Evolutionary conservation across 371 early-diverging fungal genomes (phyloP), one percentile per base, ranked within the genome.

Genomic region (Mortierella sp.): DNA sequence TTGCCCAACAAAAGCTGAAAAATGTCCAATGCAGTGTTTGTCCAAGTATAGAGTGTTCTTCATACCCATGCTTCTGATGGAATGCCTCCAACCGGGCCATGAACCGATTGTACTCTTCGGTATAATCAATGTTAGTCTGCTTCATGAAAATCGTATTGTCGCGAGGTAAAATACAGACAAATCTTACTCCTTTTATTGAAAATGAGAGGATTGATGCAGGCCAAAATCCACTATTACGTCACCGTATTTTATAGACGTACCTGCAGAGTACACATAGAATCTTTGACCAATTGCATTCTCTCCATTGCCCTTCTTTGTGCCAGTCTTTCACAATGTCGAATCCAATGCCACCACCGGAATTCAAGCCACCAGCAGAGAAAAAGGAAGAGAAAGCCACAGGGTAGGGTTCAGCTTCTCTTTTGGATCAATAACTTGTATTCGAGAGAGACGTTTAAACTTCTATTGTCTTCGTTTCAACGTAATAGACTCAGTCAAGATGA

Each of bases 401-500:
- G 83, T 83, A 83, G 28, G 55, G 3, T 12, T 24, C 11, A 14
- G 22, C 22, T 8, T 11, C 16, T 52, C 2, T 40, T 52, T 5
- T 24, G 39, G 3, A 37, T 32, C 20, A 26, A 10, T 11, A 24
- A 20, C 55, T 55, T 9, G 12, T 55, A 9, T 45, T 24, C 24
- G 11, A 55, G 24, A 20, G 5, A 28, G 24, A 55, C 22, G 14
- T 55, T 55, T 28, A 18, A 78, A 37, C 6, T 62, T 40, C 4
- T 12, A 39, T 16, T 66, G 20, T 40, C 16, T 57, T 16, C 55
- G 52, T 28, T 69, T 57, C 28, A 10, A 18, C n/a, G 28, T 52
- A 22, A 40, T 75, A 91, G 92, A 40, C 78, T 94, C 51, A 91
- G 83, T 28, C 95, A 95, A 83, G 94, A 94, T 70, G 95, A 95